Evolutionary conservation across 345 rosid species (phyloP).

Genomic region (Rhodamnia argentea): DNA sequence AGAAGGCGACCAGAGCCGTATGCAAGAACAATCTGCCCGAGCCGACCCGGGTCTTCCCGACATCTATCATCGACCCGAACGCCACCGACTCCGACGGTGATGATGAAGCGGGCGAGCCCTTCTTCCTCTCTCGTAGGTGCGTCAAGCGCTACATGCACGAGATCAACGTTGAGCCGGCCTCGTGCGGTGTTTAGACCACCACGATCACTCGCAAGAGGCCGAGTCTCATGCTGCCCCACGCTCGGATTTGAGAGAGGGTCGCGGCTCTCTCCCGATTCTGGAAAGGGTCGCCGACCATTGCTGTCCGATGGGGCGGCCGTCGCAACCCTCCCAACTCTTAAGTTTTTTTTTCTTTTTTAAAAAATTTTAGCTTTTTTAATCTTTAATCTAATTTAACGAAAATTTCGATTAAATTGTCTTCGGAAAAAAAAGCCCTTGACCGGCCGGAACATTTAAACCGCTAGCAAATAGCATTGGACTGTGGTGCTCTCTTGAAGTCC

Average conservation of each 20-base stretch:
- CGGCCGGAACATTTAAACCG: too few relatives aligned
- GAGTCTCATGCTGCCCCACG: not conserved
- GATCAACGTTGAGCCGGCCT: constrained; percentile 42
- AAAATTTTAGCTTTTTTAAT: too few relatives aligned
- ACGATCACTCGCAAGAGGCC: constrained; percentile 14
- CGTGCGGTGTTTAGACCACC: not conserved
- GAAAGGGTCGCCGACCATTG: too few relatives aligned
- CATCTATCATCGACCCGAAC: constrained; percentile 49
- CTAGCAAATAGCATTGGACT: too few relatives aligned
- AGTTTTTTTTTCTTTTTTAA: too few relatives aligned
- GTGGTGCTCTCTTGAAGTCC: too few relatives aligned
- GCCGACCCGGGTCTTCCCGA: constrained; percentile 24
- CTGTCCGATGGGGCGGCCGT: too few relatives aligned
- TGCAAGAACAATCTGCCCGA: not conserved
- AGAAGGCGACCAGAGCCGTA: constrained; percentile 15
- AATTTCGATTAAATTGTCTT: too few relatives aligned
- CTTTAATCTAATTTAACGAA: too few relatives aligned
- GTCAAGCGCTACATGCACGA: constrained; percentile 64
- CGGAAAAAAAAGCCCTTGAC: too few relatives aligned
- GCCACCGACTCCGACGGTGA: constrained; percentile 94
- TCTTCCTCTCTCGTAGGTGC: constrained; percentile 23
- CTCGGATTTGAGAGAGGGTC: not conserved
- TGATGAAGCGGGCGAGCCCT: constrained; percentile 35
- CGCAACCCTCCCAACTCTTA: too few relatives aligned
- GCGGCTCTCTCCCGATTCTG: too few relatives aligned